These are phyloP conservation scores for Orbilia quercus DNA, from an alignment of 2,329 filamentous ascomycete species.

Conservation along the genomic window DNA sequence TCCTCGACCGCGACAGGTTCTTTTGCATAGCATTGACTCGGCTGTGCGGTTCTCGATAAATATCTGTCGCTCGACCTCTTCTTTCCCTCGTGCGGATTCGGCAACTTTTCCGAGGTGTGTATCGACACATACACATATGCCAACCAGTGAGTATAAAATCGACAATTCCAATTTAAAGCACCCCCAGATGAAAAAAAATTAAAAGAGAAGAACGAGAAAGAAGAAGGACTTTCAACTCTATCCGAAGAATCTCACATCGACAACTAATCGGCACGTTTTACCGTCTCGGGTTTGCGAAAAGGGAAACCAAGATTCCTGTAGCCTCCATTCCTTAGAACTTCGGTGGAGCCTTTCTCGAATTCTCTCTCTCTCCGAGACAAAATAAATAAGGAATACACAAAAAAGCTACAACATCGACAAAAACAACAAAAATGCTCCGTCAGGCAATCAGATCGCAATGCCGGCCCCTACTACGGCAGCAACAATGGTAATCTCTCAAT, in stretches of 20 bases:
- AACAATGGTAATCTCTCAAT: neutral
- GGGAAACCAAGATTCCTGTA: conserved; percentile 19
- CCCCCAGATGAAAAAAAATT: neutral
- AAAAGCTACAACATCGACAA: neutral
- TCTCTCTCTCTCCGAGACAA: too few species aligned
- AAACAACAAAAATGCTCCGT: conserved; percentile 45
- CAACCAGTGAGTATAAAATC: conserved; percentile 4
- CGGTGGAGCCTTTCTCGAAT: neutral
- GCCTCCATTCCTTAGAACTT: conserved; percentile 43
- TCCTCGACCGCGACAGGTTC: neutral
- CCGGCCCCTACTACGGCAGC: conserved; percentile 40
- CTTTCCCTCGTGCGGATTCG: conserved; percentile 6
- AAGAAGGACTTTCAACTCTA: conserved; percentile 13
- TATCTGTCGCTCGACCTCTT: too few species aligned
- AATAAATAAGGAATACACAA: too few species aligned
- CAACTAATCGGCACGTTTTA: conserved; percentile 22
- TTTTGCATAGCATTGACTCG: too few species aligned
- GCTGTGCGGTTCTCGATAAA: neutral
- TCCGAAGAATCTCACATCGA: conserved; percentile 15
- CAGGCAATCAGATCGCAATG: conserved; percentile 45
- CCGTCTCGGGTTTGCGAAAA: neutral
- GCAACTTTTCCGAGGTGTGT: conserved; percentile 32
- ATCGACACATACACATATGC: neutral
- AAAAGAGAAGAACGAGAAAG: conserved; percentile 11
- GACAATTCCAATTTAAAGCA: neutral